Base-by-base conservation (phyloP, 169 alveolate genomes). In the Plasmodium adleri region DNA sequence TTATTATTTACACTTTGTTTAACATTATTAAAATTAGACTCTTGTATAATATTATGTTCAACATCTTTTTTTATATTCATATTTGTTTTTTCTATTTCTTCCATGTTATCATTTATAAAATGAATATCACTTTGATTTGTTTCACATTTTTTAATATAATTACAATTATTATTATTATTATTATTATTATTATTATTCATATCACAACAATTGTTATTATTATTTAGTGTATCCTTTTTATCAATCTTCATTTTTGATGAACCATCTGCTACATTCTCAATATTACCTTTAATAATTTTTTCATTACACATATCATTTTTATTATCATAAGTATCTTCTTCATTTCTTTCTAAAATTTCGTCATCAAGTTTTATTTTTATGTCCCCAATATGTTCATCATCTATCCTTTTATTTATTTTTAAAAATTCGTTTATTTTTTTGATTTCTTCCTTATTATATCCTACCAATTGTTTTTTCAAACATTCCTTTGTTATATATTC, bases 11-110 rank as follows among this genome's bases (percentile, higher is more conserved):
- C 22, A 56, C 10, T 56, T 17, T 24, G 28, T 24, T 12, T 17
- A 3, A 20, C 13, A 20, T 8, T 26, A 62, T 62, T 10, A 15
- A 56, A 22, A 9, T 17, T 56, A 17, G 10, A 15, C 17, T 56
- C 22, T 6, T 2, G 7, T 56, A 62, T 17, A 28, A 22, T 28
- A 66, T 39, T 39, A n/a, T 24, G 13, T 39, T 66, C 74, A 28
- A 22, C 10, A 13, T 66, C 28, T n/a, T 22, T 66, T 26, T 9
- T n/a, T 6, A 12, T 26, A 8, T 13, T 13, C 32, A 13, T 52
- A n/a, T n/a, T 39, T 66, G 52, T n/a, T 66, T 32, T 66, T 13
- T 32, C 15, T 26, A 28, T 66, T 32, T 66, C 74, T 66, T 66
- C 74, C 1, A 28, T 12, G 24, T 13, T 66, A 28, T 39, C 28